Percentiles rank a stretch among this genome's conserved stretches.
Evolutionary conservation across 2,329 filamentous ascomycete species (phyloP).

Genomic region (Xylariales sp.): DNA sequence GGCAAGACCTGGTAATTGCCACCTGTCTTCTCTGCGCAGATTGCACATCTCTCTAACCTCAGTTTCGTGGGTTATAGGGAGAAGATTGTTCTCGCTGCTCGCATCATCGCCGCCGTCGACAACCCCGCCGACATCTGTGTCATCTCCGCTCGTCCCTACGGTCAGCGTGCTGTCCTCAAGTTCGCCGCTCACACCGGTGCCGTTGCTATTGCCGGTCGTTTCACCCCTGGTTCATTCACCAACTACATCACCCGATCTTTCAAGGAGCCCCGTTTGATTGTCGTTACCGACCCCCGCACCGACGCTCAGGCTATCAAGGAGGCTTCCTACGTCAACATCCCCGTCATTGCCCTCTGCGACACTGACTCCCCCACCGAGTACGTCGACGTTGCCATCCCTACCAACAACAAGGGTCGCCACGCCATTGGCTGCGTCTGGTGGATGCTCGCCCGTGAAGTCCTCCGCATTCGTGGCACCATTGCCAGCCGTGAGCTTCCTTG

Average conservation of each 20-base stretch:
- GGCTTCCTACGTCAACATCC: conserved; percentile 99
- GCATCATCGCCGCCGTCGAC: conserved; percentile 98
- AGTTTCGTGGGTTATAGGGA: conserved; percentile 72
- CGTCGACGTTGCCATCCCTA: conserved; percentile 99
- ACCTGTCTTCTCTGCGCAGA: conserved; percentile 5
- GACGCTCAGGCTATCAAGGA: conserved; percentile 99
- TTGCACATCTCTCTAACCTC: conserved; percentile 22
- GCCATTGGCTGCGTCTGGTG: conserved; percentile 99
- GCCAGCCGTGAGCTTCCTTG: conserved; percentile 95
- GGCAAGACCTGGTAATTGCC: conserved; percentile 95
- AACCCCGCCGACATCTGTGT: conserved; percentile 99
- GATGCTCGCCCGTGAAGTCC: conserved; percentile 99
- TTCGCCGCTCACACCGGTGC: conserved; percentile 99
- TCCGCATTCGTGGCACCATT: conserved; percentile 97
- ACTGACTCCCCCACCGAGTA: conserved; percentile 99
- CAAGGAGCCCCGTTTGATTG: conserved; percentile 99
- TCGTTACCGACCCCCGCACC: conserved; percentile 99
- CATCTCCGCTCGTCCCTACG: conserved; percentile 99
- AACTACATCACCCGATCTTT: conserved; percentile 99
- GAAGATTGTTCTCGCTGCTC: conserved; percentile 98
- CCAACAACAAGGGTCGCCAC: conserved; percentile 99
- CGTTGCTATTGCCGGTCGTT: conserved; percentile 97
- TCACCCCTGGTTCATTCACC: conserved; percentile 99
- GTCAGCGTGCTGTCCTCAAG: conserved; percentile 99
- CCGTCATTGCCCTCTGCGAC: conserved; percentile 98